Base-by-base conservation (phyloP, 208 protist genomes). In the Wallacemonas sp. region DNA sequence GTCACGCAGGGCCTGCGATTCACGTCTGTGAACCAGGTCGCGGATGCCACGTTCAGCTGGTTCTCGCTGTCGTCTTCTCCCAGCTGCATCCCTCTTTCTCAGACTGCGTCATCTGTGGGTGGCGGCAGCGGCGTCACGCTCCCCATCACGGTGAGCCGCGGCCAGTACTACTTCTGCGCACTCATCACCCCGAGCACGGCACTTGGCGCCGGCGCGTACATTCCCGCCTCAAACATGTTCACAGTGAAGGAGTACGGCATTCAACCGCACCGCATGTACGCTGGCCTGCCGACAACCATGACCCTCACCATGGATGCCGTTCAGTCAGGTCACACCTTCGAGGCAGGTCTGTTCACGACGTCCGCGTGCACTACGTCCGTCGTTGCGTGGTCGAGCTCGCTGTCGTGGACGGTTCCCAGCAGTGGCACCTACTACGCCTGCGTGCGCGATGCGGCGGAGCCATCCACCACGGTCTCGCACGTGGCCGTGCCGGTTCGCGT, bases 401-500 rank as follows among this genome's bases (percentile, higher is more conserved):
- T 69, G 10, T 22, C 44, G 25, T 81, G 75, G 72, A 66, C 57
- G 26, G 22, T 55, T 45, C 12, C 7, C 8, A 32, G 32, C 14
- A 12, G 73, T 11, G 86, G 86, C 26, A 78, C 67, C n/a, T 92
- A 87, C 65, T 92, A 87, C 61, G 82, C 82, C 18, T 92, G 86
- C 46, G 65, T 87, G 41, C 70, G 77, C 36, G 66, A 59, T n/a
- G 32, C 18, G 23, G 55, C n/a, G 14, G 23, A 50, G 33, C 54
- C 46, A 5, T 28, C 59, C 0, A n/a, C 44, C 28, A 71, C 63
- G 2, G 64, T 55, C 8, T 57, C 66, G 23, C 36, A 68, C 65
- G 72, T 72, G 11, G 86, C 80, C 22, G 65, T 75, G 23, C 36
- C 76, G 46, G 55, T 92, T 12, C 76, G 70, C 14, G 82, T 92